Percentiles rank a stretch among this genome's conserved stretches.
phyloP scores from a whole-genome alignment of 345 rosid species.

The Jatropha curcas region DNA sequence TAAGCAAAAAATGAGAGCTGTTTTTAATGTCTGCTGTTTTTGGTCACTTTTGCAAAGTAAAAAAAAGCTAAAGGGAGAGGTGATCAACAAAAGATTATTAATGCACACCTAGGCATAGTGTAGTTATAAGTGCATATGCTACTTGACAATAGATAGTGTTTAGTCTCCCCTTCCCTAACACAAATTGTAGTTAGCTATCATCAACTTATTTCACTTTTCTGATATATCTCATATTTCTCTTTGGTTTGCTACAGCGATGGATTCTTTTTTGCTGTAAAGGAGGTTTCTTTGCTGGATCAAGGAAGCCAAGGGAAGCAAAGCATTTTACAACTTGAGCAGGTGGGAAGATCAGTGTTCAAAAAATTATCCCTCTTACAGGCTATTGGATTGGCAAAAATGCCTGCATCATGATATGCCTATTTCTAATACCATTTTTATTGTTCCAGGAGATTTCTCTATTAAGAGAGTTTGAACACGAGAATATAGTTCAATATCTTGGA shows the following conservation, averaged over 20 bases:
- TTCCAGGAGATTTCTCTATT: constrained; percentile 33
- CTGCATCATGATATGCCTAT: not conserved
- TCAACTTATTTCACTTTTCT: not conserved
- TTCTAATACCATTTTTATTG: constrained; percentile 2
- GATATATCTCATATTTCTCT: not conserved
- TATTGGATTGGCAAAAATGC: not conserved
- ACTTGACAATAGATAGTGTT: no score
- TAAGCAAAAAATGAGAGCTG: not conserved
- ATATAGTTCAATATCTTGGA: constrained; percentile 32
- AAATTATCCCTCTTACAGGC: constrained; percentile 4
- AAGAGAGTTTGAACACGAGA: constrained; percentile 27
- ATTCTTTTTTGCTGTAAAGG: constrained; percentile 33
- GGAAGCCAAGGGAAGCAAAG: constrained; percentile 32
- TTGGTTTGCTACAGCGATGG: constrained; percentile 24
- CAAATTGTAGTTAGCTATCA: not conserved
- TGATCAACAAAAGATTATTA: not conserved
- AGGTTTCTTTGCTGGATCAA: constrained; percentile 34
- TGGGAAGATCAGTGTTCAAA: no score
- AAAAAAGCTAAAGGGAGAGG: not conserved
- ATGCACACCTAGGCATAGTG: no score
- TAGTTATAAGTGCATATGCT: no score
- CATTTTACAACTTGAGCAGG: constrained; percentile 34
- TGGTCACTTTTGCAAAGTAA: not conserved
- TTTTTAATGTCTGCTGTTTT: not conserved
- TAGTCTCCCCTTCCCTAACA: no score